Base-by-base conservation (phyloP, 1,284 basidiomycete genomes). In the Ganoderma meredithae region DNA sequence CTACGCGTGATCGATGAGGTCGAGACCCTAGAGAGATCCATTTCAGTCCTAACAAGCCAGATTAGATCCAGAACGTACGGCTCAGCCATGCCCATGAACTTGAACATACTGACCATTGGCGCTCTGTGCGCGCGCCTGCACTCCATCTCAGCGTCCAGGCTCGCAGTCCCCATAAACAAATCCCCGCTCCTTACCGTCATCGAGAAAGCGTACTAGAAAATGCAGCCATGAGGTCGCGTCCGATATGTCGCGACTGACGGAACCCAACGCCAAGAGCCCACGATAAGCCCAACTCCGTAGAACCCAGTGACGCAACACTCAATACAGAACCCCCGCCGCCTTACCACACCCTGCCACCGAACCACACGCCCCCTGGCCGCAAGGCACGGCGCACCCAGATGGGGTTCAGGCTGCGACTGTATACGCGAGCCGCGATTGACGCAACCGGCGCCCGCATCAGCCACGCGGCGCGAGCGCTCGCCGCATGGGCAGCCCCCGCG, bases 381-480 rank as follows among this genome's bases (percentile, higher is more conserved):
- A 27, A 19, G 27, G 52, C 52, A 25, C 39, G 58, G 49, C 13
- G 22, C 49, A 13, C 22, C 27, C 27, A 31, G 27, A 31, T 31
- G 27, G 27, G 27, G 27, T 31, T 31, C 27, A 31, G 27, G 27
- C 27, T 3, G 1, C 27, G 3, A 3, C 33, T 13, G 43, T 17
- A 1, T n/a, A 47, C 19, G 8, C 19, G 19, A 47, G 19, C 19
- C 44, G 19, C 33, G 33, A 39, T 10, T 39, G 55, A 58, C 31
- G 31, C 47, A 25, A 33, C 61, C 31, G 25, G n/a, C 31, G 60
- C 15, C 62, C 36, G 59, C 69, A 72, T 70, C 71, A 70, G 64
- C 66, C 71, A 72, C 71, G 71, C 70, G 71, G 68, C 68, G 69
- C 63, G 66, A 62, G 41, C 62, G 64, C 56, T 40, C 66, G 64